Percentiles rank a stretch among this genome's conserved stretches.
phyloP scores from a whole-genome alignment of 2,329 filamentous ascomycete species.

The Chaetoscypha palmicola region DNA sequence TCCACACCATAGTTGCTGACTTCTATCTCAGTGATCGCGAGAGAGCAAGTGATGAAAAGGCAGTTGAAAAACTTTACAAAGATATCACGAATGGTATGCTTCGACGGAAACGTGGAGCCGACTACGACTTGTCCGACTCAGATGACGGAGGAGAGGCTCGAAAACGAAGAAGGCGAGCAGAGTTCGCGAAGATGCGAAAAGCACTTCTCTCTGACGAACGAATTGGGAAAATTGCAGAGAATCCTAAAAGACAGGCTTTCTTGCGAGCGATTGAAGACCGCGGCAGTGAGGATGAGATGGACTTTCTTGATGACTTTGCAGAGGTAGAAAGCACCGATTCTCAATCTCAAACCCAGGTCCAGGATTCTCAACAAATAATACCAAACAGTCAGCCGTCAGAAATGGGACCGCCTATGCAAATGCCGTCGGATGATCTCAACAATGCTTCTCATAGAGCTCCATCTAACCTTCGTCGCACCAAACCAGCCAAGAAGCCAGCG shows the following conservation, averaged over 20 bases:
- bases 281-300: conserved; percentile 67
- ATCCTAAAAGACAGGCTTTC: conserved; percentile 85
- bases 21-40: conserved; percentile 60
- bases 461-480: conserved; percentile 56
- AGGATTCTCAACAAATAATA: conserved; percentile 28
- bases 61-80: conserved; percentile 84
- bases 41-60: conserved; percentile 73
- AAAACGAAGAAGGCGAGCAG: conserved; percentile 72
- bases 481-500: conserved; percentile 57
- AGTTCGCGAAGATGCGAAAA: conserved; percentile 88
- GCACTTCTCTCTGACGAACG: conserved; percentile 83
- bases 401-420: conserved; percentile 33
- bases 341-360: conserved; percentile 34
- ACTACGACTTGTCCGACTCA: conserved; percentile 81
- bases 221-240: conserved; percentile 81
- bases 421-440: conserved; percentile 34
- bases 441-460: conserved; percentile 46
- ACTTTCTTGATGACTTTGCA: conserved; percentile 56
- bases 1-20: conserved; percentile 5
- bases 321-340: conserved; percentile 34
- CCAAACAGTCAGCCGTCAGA: conserved; percentile 45
- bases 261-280: conserved; percentile 82
- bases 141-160: conserved; percentile 78
- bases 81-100: conserved; percentile 87
- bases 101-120: conserved; percentile 71